A percentile compares a stretch with the other conserved stretches of the same genome.
Evolutionary conservation across 306 rosid genomes (phyloP).

Genomic region (Macrotyloma uniflorum): DNA sequence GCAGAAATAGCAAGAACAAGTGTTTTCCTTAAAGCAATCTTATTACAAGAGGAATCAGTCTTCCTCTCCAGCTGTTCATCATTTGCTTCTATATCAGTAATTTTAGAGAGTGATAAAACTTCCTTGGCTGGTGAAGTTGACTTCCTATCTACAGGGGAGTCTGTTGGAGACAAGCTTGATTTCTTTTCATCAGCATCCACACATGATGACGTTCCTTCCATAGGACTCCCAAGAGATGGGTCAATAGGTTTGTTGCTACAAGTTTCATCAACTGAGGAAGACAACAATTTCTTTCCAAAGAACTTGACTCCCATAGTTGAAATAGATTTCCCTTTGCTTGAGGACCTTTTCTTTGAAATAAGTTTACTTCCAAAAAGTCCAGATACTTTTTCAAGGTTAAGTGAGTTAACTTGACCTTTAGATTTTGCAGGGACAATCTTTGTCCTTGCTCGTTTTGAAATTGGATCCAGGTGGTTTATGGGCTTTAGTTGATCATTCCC

Average conservation of each 20-base stretch:
- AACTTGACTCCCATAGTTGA: slow-evolving; percentile 55
- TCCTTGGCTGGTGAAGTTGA: slow-evolving; percentile 57
- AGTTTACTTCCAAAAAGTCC: slow-evolving; percentile 76
- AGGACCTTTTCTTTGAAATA: slow-evolving; percentile 84
- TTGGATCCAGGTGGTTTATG: slow-evolving; percentile 60
- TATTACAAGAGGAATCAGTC: slow-evolving; percentile 52
- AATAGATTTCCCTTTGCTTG: slow-evolving; percentile 73
- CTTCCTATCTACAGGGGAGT: slow-evolving; percentile 48
- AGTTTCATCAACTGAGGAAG: slow-evolving; percentile 57
- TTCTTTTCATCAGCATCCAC: slow-evolving; percentile 55
- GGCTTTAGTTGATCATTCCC: slow-evolving; percentile 65
- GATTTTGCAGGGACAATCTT: slow-evolving; percentile 60
- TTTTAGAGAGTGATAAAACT: slow-evolving; percentile 54
- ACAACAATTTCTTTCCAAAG: slow-evolving; percentile 49
- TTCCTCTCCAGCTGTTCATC: slow-evolving; percentile 55
- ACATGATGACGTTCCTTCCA: slow-evolving; percentile 61
- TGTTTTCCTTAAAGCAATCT: slow-evolving; percentile 52
- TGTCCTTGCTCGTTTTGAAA: slow-evolving; percentile 94
- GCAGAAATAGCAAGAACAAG: slow-evolving; percentile 74
- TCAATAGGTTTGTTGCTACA: slow-evolving; percentile 54
- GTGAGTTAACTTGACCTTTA: slow-evolving; percentile 63
- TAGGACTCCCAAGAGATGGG: slow-evolving; percentile 53
- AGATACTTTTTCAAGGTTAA: slow-evolving; percentile 68
- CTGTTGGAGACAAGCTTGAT: slow-evolving; percentile 47
- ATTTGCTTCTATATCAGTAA: slow-evolving; percentile 50